Evolutionary conservation across 1,284 basidiomycete species (phyloP).

Genomic region (Anthracocystis walkeri): DNA sequence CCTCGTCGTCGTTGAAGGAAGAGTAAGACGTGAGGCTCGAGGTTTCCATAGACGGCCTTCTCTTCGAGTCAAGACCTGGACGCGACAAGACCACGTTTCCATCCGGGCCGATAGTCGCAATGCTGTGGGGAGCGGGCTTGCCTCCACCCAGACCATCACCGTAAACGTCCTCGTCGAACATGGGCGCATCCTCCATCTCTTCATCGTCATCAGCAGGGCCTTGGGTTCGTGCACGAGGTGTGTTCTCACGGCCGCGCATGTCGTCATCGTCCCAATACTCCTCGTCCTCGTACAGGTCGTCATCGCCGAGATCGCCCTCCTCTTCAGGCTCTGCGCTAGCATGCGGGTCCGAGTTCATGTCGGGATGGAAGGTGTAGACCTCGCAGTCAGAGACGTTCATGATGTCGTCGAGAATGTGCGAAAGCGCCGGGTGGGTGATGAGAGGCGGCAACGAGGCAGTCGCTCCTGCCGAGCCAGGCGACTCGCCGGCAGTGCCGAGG

Average conservation of each 20-base stretch:
- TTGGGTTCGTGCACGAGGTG: slow-evolving; percentile 33
- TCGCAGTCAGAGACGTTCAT: slow-evolving; percentile 92
- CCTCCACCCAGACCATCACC: slow-evolving; percentile 49
- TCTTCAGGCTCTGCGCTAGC: slow-evolving; percentile 73
- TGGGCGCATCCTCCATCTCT: slow-evolving; percentile 59
- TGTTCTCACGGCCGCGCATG: slow-evolving; percentile 50
- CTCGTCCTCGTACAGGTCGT: slow-evolving; percentile 72
- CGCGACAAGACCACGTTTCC: slow-evolving; percentile 44
- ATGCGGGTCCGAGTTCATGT: slow-evolving; percentile 94
- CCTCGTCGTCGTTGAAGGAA: slow-evolving; percentile 72
- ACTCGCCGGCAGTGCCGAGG: slow-evolving; percentile 25
- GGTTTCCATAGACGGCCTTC: slow-evolving; percentile 29
- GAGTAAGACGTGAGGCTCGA: slow-evolving; percentile 37
- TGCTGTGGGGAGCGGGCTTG: slow-evolving; percentile 25
- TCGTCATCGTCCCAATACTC: slow-evolving; percentile 54
- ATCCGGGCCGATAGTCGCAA: slow-evolving; percentile 42
- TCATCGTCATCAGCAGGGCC: slow-evolving; percentile 42
- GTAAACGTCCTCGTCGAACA: slow-evolving; percentile 68
- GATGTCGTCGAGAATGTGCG: slow-evolving; percentile 87
- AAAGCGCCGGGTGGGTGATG: slow-evolving; percentile 80
- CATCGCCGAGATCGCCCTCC: slow-evolving; percentile 71
- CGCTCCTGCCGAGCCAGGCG: slow-evolving; percentile 24
- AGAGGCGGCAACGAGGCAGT: slow-evolving; percentile 39
- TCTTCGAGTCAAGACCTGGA: slow-evolving; percentile 19
- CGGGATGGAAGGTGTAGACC: slow-evolving; percentile 93